These are phyloP conservation scores for Oryza meyeriana DNA, from an alignment of 176 grass and related monocot species.

Conservation along the genomic window DNA sequence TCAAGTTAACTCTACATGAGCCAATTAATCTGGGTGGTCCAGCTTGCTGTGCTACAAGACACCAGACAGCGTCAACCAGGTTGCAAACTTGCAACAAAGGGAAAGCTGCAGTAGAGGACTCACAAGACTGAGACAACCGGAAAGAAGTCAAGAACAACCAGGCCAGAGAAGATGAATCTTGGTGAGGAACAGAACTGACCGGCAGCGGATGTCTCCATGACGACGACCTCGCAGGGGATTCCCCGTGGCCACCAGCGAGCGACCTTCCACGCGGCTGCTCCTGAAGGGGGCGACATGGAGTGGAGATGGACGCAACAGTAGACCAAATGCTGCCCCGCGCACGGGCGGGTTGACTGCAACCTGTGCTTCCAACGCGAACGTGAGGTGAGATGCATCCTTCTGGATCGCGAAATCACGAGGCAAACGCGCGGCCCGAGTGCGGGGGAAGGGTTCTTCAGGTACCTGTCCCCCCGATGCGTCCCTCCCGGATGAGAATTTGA, in stretches of 20 bases:
- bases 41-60: not conserved
- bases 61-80: not conserved
- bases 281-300: not conserved
- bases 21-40: not conserved
- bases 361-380: not conserved
- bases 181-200: slow-evolving; percentile 6
- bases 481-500: not conserved
- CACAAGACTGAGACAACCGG: not conserved
- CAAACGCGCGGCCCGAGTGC: not conserved
- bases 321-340: not conserved
- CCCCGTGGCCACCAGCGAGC: not conserved
- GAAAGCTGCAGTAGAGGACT: slow-evolving; percentile 7
- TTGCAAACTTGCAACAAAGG: slow-evolving; percentile 4
- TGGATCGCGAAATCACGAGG: not conserved
- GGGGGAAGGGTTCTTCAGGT: not conserved
- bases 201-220: not conserved
- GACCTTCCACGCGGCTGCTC: slow-evolving; percentile 4
- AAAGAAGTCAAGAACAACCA: not conserved
- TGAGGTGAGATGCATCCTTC: not conserved
- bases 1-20: not conserved
- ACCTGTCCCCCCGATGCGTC: not conserved
- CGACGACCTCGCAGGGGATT: not conserved
- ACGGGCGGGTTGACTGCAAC: not conserved
- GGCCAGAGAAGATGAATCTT: not conserved
- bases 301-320: not conserved